These are phyloP conservation scores for Biscutella auriculata DNA, from an alignment of 441 rosid genomes.

Conservation along the genomic window DNA sequence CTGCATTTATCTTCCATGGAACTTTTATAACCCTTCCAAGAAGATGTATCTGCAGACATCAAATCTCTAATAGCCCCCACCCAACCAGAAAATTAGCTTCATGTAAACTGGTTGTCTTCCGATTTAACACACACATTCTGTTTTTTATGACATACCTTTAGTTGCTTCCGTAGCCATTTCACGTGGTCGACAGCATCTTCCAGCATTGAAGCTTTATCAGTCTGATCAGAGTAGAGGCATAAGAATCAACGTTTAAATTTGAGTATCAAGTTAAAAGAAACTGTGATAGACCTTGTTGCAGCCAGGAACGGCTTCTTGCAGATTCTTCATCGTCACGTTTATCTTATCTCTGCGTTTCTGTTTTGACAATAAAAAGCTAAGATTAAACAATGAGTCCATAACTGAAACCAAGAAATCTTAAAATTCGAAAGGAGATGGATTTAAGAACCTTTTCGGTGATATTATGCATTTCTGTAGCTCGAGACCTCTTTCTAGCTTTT, in stretches of 20 bases:
- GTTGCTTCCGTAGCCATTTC: slow-evolving; percentile 67
- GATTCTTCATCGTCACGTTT: slow-evolving; percentile 71
- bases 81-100: not conserved
- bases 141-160: slow-evolving; percentile 37
- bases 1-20: not conserved
- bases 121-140: not conserved
- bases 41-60: not conserved
- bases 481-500: slow-evolving; percentile 16
- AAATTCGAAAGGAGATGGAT: not conserved
- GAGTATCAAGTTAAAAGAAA: not conserved
- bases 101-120: not conserved
- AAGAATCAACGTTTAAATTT: not conserved
- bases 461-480: slow-evolving; percentile 20
- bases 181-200: slow-evolving; percentile 83
- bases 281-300: slow-evolving; percentile 57
- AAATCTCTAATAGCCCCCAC: not conserved
- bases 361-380: not conserved
- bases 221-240: slow-evolving; percentile 27
- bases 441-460: slow-evolving; percentile 10
- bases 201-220: slow-evolving; percentile 86
- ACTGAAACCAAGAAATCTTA: not conserved
- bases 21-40: not conserved
- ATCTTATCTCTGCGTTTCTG: slow-evolving; percentile 82
- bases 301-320: slow-evolving; percentile 84
- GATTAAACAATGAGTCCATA: slow-evolving; percentile 4